A percentile compares a stretch with the other conserved stretches of the same genome.
phyloP scores from a whole-genome alignment of 257 asterid species.

The Przewalskia tangutica region DNA sequence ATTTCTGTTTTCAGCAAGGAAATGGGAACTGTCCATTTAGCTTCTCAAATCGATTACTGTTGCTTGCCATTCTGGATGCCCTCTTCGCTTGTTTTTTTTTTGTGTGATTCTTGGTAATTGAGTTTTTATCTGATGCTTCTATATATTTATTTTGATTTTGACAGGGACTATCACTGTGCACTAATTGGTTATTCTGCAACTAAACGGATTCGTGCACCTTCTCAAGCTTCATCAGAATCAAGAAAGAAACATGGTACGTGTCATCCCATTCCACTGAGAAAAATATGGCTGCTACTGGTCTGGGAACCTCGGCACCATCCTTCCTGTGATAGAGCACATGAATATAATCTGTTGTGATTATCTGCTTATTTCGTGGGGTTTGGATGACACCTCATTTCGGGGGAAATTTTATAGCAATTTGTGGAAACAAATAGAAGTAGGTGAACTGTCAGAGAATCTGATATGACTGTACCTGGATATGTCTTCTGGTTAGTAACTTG shows the following conservation, averaged over 20 bases:
- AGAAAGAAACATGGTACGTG: constrained; percentile 20
- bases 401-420: background rate
- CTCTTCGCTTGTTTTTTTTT: background rate
- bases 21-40: background rate
- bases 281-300: constrained; percentile 19
- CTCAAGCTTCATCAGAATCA: constrained; percentile 21
- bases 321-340: background rate
- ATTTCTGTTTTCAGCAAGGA: background rate
- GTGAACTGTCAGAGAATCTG: background rate
- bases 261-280: constrained; percentile 39
- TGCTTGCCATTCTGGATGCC: background rate
- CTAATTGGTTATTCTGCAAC: constrained; percentile 55
- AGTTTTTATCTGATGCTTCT: background rate
- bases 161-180: constrained; percentile 71
- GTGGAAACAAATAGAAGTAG: background rate
- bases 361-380: background rate
- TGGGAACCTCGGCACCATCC: constrained; percentile 9
- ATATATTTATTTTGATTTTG: constrained; percentile 12
- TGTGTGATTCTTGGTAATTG: constrained; percentile 5
- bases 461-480: background rate
- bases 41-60: background rate
- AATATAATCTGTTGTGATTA: background rate
- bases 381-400: background rate
- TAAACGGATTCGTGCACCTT: constrained; percentile 24
- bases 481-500: background rate